Conservation (phyloP, 768 basidiomycete genomes). For the Pleurotus sapidus region DNA sequence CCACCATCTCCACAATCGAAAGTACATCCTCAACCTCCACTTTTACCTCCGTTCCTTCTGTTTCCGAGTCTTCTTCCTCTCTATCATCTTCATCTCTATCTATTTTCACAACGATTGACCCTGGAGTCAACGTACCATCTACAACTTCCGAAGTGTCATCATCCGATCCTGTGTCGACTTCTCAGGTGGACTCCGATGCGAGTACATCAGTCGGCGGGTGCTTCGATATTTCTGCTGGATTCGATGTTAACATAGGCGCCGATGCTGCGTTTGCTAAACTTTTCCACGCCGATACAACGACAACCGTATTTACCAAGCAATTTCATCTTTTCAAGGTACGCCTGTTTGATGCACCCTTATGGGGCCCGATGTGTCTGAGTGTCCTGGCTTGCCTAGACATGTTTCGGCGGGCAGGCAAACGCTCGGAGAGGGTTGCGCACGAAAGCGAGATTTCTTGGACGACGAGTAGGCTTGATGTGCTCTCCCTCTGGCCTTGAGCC, state of each 20-base stretch:
- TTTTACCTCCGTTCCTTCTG: too few relatives aligned
- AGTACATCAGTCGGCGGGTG: conserved; percentile 23
- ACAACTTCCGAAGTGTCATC: not conserved
- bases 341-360: not conserved
- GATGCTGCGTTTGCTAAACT: conserved; percentile 26
- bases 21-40: too few relatives aligned
- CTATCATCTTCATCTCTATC: not conserved
- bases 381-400: not conserved
- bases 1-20: not conserved
- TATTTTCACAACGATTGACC: not conserved
- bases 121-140: not conserved
- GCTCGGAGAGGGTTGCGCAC: not conserved
- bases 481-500: not conserved
- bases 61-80: not conserved
- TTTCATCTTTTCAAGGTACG: conserved; percentile 30
- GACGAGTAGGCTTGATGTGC: not conserved
- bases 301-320: conserved; percentile 27
- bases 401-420: not conserved
- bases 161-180: not conserved
- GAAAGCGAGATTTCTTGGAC: not conserved
- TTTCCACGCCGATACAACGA: conserved; percentile 20
- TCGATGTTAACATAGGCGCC: conserved; percentile 29
- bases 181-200: not conserved
- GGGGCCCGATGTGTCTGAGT: not conserved
- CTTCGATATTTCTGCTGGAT: conserved; percentile 26